Conservation (phyloP, 2,329 filamentous ascomycete species). For the Stachybotrys chartarum region DNA sequence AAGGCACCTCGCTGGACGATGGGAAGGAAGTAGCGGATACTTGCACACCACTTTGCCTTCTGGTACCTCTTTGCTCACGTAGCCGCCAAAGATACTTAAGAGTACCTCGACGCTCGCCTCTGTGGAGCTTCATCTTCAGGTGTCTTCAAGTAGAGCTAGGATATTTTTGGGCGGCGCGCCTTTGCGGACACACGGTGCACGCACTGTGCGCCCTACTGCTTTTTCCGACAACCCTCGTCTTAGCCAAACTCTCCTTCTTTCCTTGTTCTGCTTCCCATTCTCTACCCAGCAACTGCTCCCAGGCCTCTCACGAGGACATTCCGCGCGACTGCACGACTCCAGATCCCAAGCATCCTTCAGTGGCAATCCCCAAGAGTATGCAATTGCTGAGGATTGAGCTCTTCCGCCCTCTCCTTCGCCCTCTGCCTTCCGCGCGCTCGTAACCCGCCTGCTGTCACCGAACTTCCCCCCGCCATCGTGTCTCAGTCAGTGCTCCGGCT, state of each 20-base stretch:
- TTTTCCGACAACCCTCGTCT: not conserved
- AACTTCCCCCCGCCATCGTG: conserved; percentile 1
- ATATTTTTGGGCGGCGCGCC: not conserved
- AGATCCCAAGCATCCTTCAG: not conserved
- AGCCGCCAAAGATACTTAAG: not conserved
- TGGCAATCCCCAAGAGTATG: not conserved
- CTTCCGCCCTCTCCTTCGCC: not conserved
- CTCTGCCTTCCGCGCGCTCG: not conserved
- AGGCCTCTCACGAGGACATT: not conserved
- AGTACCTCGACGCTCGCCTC: not conserved
- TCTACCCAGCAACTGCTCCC: not conserved
- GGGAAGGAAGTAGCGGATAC: not conserved
- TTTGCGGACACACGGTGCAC: not conserved
- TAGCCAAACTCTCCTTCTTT: not conserved
- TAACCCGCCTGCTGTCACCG: not conserved
- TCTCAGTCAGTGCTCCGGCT: not conserved
- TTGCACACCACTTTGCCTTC: not conserved
- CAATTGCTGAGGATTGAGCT: not conserved
- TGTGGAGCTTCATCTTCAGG: too few relatives aligned
- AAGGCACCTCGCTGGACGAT: not conserved
- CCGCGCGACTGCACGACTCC: not conserved
- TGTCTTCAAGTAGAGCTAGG: not conserved
- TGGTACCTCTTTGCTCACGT: not conserved
- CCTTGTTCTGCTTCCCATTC: not conserved
- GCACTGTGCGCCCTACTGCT: not conserved